These are phyloP conservation scores for Populus alba DNA, from an alignment of 345 rosid genomes.

Conservation along the genomic window DNA sequence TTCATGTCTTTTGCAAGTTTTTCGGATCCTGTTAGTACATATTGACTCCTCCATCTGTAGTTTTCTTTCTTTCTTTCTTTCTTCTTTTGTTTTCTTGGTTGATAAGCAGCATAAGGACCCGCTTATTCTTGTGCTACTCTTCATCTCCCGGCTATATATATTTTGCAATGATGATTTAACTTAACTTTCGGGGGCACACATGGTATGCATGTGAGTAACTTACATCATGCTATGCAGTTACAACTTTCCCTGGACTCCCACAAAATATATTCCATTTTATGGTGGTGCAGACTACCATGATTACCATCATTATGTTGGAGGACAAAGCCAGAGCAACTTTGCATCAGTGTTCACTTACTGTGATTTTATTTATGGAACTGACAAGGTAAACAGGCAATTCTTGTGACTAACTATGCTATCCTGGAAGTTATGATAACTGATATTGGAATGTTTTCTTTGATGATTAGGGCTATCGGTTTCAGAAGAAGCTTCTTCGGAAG, in stretches of 20 bases:
- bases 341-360: conserved; percentile 97
- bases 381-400: conserved; percentile 50
- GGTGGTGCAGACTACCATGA: conserved; percentile 98
- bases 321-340: conserved; percentile 97
- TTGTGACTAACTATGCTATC: background rate
- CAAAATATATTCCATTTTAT: conserved; percentile 88
- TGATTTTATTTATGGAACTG: conserved; percentile 90
- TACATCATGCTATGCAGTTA: conserved; percentile 44
- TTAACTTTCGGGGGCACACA: background rate
- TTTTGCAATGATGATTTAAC: background rate
- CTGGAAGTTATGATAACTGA: background rate
- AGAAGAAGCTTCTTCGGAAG: conserved; percentile 72
- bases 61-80: too few relatives aligned
- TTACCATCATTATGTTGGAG: conserved; percentile 98
- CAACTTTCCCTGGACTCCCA: conserved; percentile 86
- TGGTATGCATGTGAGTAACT: background rate
- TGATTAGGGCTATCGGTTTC: conserved; percentile 80
- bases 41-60: background rate
- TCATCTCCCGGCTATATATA: conserved; percentile 1
- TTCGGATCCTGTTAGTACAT: background rate
- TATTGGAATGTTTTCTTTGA: conserved; percentile 3
- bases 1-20: background rate
- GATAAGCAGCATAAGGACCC: background rate
- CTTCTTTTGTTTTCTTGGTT: background rate
- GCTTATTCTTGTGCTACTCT: background rate